A percentile compares a stretch with the other conserved stretches of the same genome.
phyloP scores from a whole-genome alignment of 805 yeast species.

The Priceomyces melissophilus region DNA sequence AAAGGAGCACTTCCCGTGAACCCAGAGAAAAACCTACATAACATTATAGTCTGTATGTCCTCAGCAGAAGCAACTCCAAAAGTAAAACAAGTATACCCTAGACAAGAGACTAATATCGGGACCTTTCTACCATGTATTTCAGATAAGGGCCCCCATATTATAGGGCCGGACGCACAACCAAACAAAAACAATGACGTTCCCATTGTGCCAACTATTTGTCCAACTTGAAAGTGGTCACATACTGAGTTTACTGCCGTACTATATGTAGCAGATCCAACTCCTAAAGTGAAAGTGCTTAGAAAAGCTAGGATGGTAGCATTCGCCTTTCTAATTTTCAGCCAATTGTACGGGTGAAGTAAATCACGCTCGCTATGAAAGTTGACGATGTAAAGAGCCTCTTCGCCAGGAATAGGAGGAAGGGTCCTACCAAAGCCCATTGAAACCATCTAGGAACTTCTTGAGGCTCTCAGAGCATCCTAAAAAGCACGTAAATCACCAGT shows the following conservation, averaged over 20 bases:
- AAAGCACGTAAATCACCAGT: too few species aligned
- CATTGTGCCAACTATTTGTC: constrained; percentile 61
- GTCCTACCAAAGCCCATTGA: too few species aligned
- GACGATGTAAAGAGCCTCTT: too few species aligned
- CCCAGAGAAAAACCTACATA: constrained; percentile 74
- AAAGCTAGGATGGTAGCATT: too few species aligned
- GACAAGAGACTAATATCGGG: constrained; percentile 39
- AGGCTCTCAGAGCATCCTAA: too few species aligned
- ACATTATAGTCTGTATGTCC: constrained; percentile 66
- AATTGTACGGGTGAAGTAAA: too few species aligned
- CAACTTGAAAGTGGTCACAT: constrained; percentile 48
- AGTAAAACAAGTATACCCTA: constrained; percentile 28
- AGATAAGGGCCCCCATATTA: constrained; percentile 53
- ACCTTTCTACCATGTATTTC: constrained; percentile 25
- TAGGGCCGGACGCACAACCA: constrained; percentile 90
- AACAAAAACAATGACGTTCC: constrained; percentile 72
- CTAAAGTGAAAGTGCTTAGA: constrained; percentile 14
- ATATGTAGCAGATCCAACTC: constrained; percentile 75
- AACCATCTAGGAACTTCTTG: too few species aligned
- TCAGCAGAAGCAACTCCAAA: constrained; percentile 68
- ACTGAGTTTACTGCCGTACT: constrained; percentile 54
- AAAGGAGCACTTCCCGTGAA: constrained; percentile 75
- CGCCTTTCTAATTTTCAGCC: too few species aligned
- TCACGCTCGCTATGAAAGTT: too few species aligned
- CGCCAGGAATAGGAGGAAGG: too few species aligned